These are phyloP conservation scores for Verticillium longisporum DNA, from an alignment of 2,329 filamentous ascomycete genomes.

Conservation along the genomic window DNA sequence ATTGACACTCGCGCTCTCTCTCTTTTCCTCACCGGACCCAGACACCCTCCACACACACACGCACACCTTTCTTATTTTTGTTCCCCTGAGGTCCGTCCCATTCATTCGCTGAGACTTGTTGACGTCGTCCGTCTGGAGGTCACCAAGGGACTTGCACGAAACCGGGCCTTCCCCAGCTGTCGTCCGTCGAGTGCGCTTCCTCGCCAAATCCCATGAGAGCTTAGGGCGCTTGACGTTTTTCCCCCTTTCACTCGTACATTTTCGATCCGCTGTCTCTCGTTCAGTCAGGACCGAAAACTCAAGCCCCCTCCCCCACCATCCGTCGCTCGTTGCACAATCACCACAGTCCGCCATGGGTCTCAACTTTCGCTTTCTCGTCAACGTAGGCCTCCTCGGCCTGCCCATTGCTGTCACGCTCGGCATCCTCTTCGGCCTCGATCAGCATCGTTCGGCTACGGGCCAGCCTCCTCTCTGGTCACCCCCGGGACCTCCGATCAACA, in stretches of 20 bases:
- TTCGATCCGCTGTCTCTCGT: neutral
- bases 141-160: neutral
- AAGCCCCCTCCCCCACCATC: no score
- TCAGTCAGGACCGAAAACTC: neutral
- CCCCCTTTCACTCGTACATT: neutral
- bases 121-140: neutral
- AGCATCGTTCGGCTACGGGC: slow-evolving; percentile 32
- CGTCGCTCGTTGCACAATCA: neutral
- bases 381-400: slow-evolving; percentile 40
- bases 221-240: slow-evolving; percentile 2
- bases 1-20: no score
- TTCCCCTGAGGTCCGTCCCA: no score
- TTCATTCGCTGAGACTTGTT: neutral
- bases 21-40: no score
- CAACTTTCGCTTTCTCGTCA: slow-evolving; percentile 36
- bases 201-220: neutral
- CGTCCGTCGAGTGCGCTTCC: neutral
- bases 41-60: no score
- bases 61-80: no score
- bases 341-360: slow-evolving; percentile 24
- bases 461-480: slow-evolving; percentile 35
- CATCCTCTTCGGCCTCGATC: slow-evolving; percentile 40
- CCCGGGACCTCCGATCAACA: slow-evolving; percentile 22
- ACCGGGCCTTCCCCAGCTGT: neutral
- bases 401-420: slow-evolving; percentile 43